Evolutionary conservation across 2,329 filamentous ascomycete genomes (phyloP).

Genomic region (Talaromyces sp.): DNA sequence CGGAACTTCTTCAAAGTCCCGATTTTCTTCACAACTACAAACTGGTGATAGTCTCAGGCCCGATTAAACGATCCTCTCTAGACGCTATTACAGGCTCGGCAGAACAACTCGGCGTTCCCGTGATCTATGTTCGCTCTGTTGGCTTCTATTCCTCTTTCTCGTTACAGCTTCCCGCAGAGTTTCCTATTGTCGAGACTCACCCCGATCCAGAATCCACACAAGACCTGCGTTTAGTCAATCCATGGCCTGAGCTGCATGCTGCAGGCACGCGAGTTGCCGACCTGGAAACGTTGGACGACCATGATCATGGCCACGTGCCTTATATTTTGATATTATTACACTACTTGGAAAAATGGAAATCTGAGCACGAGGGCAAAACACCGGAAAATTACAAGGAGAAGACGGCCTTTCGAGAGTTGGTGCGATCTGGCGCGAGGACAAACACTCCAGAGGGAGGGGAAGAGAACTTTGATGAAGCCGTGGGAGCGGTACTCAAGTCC

Average conservation of each 20-base stretch:
- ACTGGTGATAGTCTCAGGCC: constrained; percentile 57
- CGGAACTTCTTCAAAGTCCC: constrained; percentile 31
- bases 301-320: constrained; percentile 87
- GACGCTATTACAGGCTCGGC: constrained; percentile 47
- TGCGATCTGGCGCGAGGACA: constrained; percentile 63
- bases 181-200: constrained; percentile 93
- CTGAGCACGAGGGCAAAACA: constrained; percentile 58
- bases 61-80: constrained; percentile 51
- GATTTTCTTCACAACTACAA: constrained; percentile 47
- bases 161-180: constrained; percentile 69
- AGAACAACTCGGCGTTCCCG: constrained; percentile 59
- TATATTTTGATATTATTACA: constrained; percentile 79
- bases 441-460: constrained; percentile 79
- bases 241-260: constrained; percentile 74
- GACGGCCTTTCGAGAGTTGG: constrained; percentile 67
- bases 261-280: constrained; percentile 62
- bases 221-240: constrained; percentile 76
- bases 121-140: constrained; percentile 79
- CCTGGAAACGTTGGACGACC: constrained; percentile 65
- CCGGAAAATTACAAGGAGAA: constrained; percentile 82
- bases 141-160: constrained; percentile 90
- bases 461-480: constrained; percentile 95
- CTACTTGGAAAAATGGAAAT: constrained; percentile 77
- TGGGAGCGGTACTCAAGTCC: constrained; percentile 81
- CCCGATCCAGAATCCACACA: constrained; percentile 79